Conservation (phyloP, 352 stramenopile genomes). For the Phytophthora vignae region DNA sequence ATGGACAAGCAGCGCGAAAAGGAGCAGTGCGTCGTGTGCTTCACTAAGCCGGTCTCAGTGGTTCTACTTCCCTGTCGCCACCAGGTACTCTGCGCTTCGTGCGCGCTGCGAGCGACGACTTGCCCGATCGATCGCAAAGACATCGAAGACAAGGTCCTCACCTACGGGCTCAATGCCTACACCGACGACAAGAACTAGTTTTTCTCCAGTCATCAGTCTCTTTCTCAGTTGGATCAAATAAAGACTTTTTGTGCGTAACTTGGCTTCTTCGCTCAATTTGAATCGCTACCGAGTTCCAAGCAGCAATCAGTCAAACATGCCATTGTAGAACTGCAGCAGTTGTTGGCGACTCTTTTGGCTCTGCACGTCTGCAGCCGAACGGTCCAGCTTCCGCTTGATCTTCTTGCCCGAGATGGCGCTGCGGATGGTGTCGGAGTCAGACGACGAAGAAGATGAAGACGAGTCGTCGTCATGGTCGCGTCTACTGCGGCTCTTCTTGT, state of each 20-base stretch:
- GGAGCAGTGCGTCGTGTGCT: constrained; percentile 64
- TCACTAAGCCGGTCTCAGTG: constrained; percentile 54
- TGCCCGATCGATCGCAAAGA: constrained; percentile 69
- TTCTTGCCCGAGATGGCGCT: constrained; percentile 90
- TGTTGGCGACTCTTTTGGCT: constrained; percentile 80
- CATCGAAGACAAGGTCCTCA: constrained; percentile 73
- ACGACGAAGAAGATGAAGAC: constrained; percentile 53
- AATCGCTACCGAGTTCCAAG: background rate
- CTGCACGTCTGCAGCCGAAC: constrained; percentile 64
- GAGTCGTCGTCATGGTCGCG: constrained; percentile 28
- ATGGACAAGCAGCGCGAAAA: constrained; percentile 30
- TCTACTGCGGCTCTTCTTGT: constrained; percentile 43
- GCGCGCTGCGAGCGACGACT: constrained; percentile 52
- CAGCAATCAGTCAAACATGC: constrained; percentile 77
- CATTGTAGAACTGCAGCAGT: constrained; percentile 89
- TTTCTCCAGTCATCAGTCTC: background rate
- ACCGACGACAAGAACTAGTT: constrained; percentile 12
- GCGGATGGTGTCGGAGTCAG: constrained; percentile 72
- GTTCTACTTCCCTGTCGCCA: constrained; percentile 68
- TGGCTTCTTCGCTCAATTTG: too few relatives aligned
- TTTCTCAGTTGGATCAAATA: background rate
- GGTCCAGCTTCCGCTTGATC: constrained; percentile 83
- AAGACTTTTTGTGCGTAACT: background rate
- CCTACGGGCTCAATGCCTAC: constrained; percentile 66
- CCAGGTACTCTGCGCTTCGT: constrained; percentile 66